phyloP scores from a whole-genome alignment of 371 early-diverging fungal genomes.

The Basidiobolus meristosporus region DNA sequence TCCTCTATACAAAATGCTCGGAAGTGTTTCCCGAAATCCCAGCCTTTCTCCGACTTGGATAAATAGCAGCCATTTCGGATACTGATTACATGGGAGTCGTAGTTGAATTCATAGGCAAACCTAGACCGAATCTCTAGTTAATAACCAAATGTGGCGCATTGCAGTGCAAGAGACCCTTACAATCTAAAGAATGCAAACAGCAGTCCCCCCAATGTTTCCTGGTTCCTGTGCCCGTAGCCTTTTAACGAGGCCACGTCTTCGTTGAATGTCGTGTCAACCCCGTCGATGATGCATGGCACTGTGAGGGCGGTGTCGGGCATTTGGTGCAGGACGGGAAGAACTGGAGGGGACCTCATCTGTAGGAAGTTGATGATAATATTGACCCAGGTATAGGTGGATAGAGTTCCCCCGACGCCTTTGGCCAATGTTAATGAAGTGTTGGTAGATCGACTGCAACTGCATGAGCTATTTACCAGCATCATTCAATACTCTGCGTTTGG shows the following conservation, averaged over 20 bases:
- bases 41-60: slow-evolving; percentile 61
- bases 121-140: slow-evolving; percentile 1
- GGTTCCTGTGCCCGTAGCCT: slow-evolving; percentile 33
- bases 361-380: slow-evolving; percentile 75
- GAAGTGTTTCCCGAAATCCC: slow-evolving; percentile 38
- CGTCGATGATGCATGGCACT: slow-evolving; percentile 1
- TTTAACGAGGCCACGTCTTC: slow-evolving; percentile 6
- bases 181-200: slow-evolving; percentile 69
- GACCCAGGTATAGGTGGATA: slow-evolving; percentile 87
- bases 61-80: slow-evolving; percentile 52
- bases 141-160: slow-evolving; percentile 1
- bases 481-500: slow-evolving; percentile 42
- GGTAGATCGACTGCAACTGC: no score
- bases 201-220: slow-evolving; percentile 56
- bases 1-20: slow-evolving; percentile 74
- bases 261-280: slow-evolving; percentile 7
- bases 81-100: slow-evolving; percentile 51
- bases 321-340: slow-evolving; percentile 67
- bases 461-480: slow-evolving; percentile 33
- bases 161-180: slow-evolving; percentile 3
- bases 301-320: slow-evolving; percentile 11
- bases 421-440: no score
- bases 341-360: slow-evolving; percentile 71
- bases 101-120: slow-evolving; percentile 59
- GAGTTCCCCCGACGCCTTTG: slow-evolving; percentile 60